A percentile compares a stretch with the other conserved stretches of the same genome.
These are phyloP conservation scores for Hypsizygus marmoreus DNA, from an alignment of 768 basidiomycete genomes.

Conservation along the genomic window DNA sequence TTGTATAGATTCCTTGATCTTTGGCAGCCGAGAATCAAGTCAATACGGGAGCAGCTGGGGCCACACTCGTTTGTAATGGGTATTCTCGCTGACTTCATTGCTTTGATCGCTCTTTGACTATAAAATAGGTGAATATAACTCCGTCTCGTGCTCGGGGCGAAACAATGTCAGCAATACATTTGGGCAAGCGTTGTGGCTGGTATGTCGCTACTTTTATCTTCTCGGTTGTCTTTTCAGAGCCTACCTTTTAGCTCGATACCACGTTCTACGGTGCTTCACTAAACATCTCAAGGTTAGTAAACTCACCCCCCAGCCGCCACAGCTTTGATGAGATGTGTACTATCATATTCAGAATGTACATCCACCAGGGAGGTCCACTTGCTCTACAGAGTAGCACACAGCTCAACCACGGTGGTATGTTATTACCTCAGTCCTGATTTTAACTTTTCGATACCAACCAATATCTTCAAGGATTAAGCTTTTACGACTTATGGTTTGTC, in stretches of 20 bases:
- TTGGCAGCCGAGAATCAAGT: conserved; percentile 54
- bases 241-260: conserved; percentile 38
- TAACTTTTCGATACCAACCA: background rate
- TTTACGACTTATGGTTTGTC: conserved; percentile 50
- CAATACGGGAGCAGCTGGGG: conserved; percentile 48
- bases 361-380: conserved; percentile 57
- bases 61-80: conserved; percentile 51
- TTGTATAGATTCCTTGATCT: conserved; percentile 50
- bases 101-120: background rate
- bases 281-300: conserved; percentile 47
- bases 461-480: conserved; percentile 32
- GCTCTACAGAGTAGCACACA: conserved; percentile 52
- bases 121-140: conserved; percentile 53
- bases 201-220: conserved; percentile 15
- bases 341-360: conserved; percentile 39
- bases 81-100: conserved; percentile 12
- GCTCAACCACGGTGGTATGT: conserved; percentile 47
- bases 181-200: conserved; percentile 56
- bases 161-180: conserved; percentile 55
- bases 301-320: background rate
- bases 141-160: conserved; percentile 53
- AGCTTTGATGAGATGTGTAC: background rate
- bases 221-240: background rate
- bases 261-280: conserved; percentile 50
- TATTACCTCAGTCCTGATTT: conserved; percentile 11